Conservation (phyloP, 78 protist genomes). For the Speleostelium caveatum region DNA sequence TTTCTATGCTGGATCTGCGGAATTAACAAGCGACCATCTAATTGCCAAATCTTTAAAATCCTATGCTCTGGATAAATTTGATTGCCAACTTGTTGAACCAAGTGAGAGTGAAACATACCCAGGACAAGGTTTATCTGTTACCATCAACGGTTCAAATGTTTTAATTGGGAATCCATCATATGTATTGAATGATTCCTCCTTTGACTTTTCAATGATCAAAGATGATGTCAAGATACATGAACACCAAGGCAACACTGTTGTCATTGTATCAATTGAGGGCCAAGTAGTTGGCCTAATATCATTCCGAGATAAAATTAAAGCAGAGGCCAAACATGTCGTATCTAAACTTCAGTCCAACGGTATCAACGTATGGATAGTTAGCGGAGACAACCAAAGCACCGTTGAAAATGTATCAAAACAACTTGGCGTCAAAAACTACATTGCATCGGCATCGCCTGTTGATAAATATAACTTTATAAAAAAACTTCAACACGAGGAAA, state of each 20-base stretch:
- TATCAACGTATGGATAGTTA: slow-evolving; percentile 71
- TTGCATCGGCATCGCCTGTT: slow-evolving; percentile 16
- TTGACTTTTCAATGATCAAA: background rate
- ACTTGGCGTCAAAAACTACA: slow-evolving; percentile 5
- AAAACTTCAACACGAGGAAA: slow-evolving; percentile 1
- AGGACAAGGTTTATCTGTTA: slow-evolving; percentile 27
- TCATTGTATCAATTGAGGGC: slow-evolving; percentile 60
- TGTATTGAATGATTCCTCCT: background rate
- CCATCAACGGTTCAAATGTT: background rate
- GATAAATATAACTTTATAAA: slow-evolving; percentile 11
- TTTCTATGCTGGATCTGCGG: slow-evolving; percentile 11
- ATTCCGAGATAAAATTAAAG: slow-evolving; percentile 34
- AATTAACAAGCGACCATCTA: slow-evolving; percentile 34
- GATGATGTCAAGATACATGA: slow-evolving; percentile 3
- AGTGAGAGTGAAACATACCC: slow-evolving; percentile 10
- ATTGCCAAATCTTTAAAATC: slow-evolving; percentile 28
- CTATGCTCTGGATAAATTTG: background rate
- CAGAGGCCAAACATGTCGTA: slow-evolving; percentile 71
- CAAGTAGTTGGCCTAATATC: slow-evolving; percentile 46
- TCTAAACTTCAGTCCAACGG: slow-evolving; percentile 13
- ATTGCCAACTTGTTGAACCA: slow-evolving; percentile 46
- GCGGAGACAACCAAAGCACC: slow-evolving; percentile 88
- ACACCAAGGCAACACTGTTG: slow-evolving; percentile 70
- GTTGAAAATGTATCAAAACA: slow-evolving; percentile 51
- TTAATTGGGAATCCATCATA: slow-evolving; percentile 19